phyloP scores from a whole-genome alignment of 768 basidiomycete genomes.

The Lactarius trivialis region DNA sequence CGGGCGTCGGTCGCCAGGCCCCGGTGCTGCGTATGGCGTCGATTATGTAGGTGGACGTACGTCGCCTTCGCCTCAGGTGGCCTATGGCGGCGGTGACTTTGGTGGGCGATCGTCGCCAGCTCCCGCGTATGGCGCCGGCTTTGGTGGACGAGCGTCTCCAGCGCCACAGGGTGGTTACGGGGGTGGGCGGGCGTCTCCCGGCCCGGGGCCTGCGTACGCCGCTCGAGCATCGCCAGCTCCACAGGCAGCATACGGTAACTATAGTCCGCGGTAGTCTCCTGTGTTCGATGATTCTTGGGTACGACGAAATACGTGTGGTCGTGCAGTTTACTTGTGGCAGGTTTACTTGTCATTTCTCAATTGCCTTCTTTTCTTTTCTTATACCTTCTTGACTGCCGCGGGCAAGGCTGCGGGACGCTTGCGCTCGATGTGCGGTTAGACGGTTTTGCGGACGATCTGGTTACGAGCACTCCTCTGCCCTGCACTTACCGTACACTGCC shows the following conservation, averaged over 20 bases:
- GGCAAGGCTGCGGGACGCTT: neutral
- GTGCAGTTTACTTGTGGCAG: conserved; percentile 4
- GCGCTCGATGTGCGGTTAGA: conserved; percentile 8
- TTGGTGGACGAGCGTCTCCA: conserved; percentile 18
- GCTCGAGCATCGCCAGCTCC: conserved; percentile 43
- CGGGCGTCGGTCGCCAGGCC: conserved; percentile 27
- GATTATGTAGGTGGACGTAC: conserved; percentile 11
- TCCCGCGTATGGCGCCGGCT: too few species aligned
- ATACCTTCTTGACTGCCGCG: neutral
- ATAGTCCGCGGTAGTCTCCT: conserved; percentile 18
- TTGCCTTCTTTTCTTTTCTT: neutral
- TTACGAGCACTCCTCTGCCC: neutral
- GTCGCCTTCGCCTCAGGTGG: conserved; percentile 7
- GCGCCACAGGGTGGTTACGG: conserved; percentile 17
- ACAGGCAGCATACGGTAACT: conserved; percentile 37
- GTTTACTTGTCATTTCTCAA: neutral
- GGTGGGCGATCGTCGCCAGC: too few species aligned
- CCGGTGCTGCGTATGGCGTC: conserved; percentile 21
- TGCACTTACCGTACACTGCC: neutral
- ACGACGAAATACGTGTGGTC: neutral
- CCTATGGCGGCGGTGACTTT: neutral
- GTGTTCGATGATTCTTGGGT: neutral
- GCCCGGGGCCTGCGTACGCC: neutral
- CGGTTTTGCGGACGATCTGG: neutral
- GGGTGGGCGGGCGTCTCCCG: conserved; percentile 15